These are phyloP conservation scores for Dalbergia cultrata DNA, from an alignment of 306 rosid species.

Conservation along the genomic window DNA sequence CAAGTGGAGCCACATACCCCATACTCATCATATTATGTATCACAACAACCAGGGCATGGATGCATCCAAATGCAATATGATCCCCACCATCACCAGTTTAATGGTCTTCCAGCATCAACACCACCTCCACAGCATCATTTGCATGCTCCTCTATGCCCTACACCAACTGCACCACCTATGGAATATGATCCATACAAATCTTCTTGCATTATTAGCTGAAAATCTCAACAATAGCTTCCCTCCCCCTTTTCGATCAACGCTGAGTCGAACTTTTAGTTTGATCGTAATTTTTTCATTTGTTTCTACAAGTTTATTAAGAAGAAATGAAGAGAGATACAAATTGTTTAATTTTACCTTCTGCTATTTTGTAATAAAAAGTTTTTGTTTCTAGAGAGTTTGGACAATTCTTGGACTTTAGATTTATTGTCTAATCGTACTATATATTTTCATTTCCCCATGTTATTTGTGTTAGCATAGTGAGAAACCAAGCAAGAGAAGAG, in stretches of 20 bases:
- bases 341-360: too few relatives aligned
- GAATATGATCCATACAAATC: not conserved
- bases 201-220: slow-evolving; percentile 10
- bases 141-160: too few relatives aligned
- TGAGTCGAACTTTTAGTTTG: not conserved
- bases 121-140: too few relatives aligned
- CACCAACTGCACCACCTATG: slow-evolving; percentile 1
- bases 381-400: too few relatives aligned
- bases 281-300: not conserved
- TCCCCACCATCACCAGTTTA: not conserved
- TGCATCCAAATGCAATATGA: not conserved
- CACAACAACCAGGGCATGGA: not conserved
- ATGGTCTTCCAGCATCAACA: not conserved
- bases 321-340: too few relatives aligned
- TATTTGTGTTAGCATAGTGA: too few relatives aligned
- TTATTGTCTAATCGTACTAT: too few relatives aligned
- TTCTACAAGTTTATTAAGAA: too few relatives aligned
- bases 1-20: not conserved
- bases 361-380: too few relatives aligned
- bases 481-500: too few relatives aligned
- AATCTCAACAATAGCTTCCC: not conserved
- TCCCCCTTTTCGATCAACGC: not conserved
- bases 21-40: not conserved
- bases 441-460: too few relatives aligned
- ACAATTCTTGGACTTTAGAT: too few relatives aligned